Percentiles rank a stretch among this genome's conserved stretches.
Conservation (phyloP, 768 basidiomycete species). For the Infundibulicybe gibba region DNA sequence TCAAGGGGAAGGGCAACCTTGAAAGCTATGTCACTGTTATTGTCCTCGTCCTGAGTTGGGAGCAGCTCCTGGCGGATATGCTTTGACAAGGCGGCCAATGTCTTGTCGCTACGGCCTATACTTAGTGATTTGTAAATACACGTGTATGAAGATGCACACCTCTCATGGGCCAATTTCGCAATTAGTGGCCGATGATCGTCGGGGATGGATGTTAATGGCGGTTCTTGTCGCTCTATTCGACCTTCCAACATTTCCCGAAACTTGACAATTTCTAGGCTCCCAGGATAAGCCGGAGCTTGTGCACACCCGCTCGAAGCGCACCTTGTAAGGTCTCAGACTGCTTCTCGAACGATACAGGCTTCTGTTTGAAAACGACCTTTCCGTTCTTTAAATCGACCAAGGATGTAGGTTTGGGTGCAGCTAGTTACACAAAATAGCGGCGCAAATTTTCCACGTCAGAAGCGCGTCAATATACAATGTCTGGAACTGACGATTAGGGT, state of each 20-base stretch:
- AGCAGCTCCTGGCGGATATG: constrained; percentile 67
- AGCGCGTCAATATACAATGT: constrained; percentile 28
- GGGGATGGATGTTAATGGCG: constrained; percentile 57
- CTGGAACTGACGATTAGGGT: constrained; percentile 1
- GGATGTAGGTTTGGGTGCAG: constrained; percentile 30
- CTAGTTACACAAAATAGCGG: constrained; percentile 22
- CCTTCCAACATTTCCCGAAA: constrained; percentile 72
- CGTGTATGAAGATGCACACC: constrained; percentile 39
- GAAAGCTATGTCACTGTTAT: constrained; percentile 30
- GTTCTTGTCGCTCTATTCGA: constrained; percentile 39
- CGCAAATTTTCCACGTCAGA: constrained; percentile 5
- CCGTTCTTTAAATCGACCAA: constrained; percentile 73
- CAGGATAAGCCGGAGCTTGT: too few relatives aligned
- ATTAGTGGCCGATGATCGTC: constrained; percentile 71
- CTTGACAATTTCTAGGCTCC: constrained; percentile 60
- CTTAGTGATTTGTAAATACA: neutral
- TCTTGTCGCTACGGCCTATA: constrained; percentile 60
- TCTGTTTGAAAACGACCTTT: constrained; percentile 75
- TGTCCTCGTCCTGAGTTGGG: constrained; percentile 56
- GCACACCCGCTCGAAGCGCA: constrained; percentile 13
- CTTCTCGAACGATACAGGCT: constrained; percentile 69
- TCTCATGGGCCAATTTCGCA: constrained; percentile 83
- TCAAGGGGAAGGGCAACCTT: constrained; percentile 40
- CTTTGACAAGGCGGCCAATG: constrained; percentile 57
- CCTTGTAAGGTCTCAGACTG: constrained; percentile 82